Conservation (phyloP, 1,284 basidiomycete genomes). For the Sporisorium sorghi region DNA sequence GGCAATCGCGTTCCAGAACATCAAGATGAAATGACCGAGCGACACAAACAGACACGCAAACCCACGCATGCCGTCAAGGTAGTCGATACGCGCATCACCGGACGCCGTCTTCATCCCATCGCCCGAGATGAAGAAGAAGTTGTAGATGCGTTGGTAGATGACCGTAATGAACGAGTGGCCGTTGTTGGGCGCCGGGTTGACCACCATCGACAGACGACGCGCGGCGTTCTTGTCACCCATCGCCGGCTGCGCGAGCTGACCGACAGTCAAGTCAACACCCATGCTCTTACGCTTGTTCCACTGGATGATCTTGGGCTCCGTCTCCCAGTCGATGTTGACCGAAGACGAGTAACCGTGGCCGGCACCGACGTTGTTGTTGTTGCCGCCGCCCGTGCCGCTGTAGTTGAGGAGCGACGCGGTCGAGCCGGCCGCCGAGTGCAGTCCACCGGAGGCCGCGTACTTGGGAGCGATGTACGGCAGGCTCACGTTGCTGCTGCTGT, state of each 20-base stretch:
- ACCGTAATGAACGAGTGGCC: conserved; percentile 46
- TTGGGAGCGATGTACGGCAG: conserved; percentile 49
- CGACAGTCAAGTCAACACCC: conserved; percentile 34
- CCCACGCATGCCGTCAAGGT: conserved; percentile 60
- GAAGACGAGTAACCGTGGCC: conserved; percentile 36
- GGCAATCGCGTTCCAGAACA: conserved; percentile 58
- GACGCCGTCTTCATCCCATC: conserved; percentile 44
- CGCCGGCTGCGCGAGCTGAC: conserved; percentile 52
- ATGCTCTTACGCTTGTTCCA: conserved; percentile 53
- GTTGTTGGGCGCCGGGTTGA: conserved; percentile 32
- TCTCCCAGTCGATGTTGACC: conserved; percentile 41
- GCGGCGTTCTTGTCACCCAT: conserved; percentile 53
- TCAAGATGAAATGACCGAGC: conserved; percentile 58
- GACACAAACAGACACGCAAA: conserved; percentile 62
- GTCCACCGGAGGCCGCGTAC: conserved; percentile 23
- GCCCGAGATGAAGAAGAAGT: conserved; percentile 46
- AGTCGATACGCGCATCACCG: conserved; percentile 58
- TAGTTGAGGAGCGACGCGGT: conserved; percentile 43
- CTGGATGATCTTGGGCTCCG: conserved; percentile 52
- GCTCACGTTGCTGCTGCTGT: conserved; percentile 45
- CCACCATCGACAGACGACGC: conserved; percentile 38
- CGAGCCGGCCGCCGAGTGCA: conserved; percentile 27
- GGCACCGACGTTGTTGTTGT: conserved; percentile 22
- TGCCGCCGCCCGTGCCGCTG: conserved; percentile 28
- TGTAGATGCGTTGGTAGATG: conserved; percentile 35